Percentiles rank a stretch among this genome's conserved stretches.
These are phyloP conservation scores for Cubamyces lactineus DNA, from an alignment of 768 basidiomycete genomes.

Conservation along the genomic window DNA sequence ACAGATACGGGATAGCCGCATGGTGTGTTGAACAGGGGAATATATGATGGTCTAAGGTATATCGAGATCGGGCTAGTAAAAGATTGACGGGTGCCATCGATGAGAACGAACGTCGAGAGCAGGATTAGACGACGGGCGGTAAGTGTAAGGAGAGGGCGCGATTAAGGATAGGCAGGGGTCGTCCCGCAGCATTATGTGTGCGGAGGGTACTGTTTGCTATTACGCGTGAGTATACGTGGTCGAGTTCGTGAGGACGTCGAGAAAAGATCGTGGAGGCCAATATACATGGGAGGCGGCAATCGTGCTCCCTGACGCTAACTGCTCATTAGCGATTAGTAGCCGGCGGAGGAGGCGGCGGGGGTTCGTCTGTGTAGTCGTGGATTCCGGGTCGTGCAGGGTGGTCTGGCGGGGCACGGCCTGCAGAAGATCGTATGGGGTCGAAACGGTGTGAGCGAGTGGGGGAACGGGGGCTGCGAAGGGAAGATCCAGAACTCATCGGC, in stretches of 20 bases:
- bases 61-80: conserved; percentile 16
- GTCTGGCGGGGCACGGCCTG: conserved; percentile 21
- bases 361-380: conserved; percentile 25
- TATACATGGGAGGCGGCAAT: conserved; percentile 20
- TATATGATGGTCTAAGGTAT: conserved; percentile 17
- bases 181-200: conserved; percentile 10
- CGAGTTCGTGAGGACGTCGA: conserved; percentile 27
- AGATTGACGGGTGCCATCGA: conserved; percentile 18
- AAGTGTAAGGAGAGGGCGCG: conserved; percentile 16
- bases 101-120: conserved; percentile 13
- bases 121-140: conserved; percentile 18
- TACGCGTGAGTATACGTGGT: conserved; percentile 26
- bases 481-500: conserved; percentile 6
- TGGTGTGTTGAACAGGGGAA: conserved; percentile 13
- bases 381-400: conserved; percentile 25
- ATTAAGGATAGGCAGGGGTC: conserved; percentile 17
- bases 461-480: conserved; percentile 18
- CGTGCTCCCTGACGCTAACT: conserved; percentile 8
- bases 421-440: conserved; percentile 27
- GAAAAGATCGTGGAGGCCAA: conserved; percentile 26
- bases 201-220: conserved; percentile 16
- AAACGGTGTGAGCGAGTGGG: conserved; percentile 20
- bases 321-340: conserved; percentile 18
- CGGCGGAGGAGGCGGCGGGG: conserved; percentile 14
- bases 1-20: conserved; percentile 21